These are phyloP conservation scores for Leucosporidium yakuticum DNA, from an alignment of 768 basidiomycete genomes.

Conservation along the genomic window DNA sequence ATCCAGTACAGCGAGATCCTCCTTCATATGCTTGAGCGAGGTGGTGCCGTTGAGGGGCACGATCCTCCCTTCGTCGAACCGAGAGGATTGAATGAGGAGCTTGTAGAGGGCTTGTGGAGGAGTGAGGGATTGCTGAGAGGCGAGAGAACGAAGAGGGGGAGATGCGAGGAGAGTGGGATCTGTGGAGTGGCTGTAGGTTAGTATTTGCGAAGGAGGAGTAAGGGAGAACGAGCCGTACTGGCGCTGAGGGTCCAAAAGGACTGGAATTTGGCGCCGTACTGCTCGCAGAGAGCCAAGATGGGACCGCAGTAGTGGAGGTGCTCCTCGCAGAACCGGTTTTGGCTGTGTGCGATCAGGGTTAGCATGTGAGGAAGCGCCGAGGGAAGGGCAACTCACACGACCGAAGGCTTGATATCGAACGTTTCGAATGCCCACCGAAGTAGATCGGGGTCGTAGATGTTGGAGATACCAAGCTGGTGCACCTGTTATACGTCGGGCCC, in stretches of 20 bases:
- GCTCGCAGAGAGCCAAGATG: constrained; percentile 60
- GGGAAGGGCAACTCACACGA: constrained; percentile 51
- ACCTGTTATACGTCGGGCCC: constrained; percentile 6
- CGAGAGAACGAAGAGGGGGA: constrained; percentile 52
- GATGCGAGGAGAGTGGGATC: constrained; percentile 50
- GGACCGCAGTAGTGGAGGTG: constrained; percentile 68
- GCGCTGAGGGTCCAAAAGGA: constrained; percentile 72
- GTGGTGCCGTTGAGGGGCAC: constrained; percentile 72
- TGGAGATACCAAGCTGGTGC: constrained; percentile 58
- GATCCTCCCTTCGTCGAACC: constrained; percentile 47
- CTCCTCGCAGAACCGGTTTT: constrained; percentile 72
- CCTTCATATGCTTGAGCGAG: constrained; percentile 59
- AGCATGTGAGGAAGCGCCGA: not conserved
- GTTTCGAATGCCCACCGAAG: constrained; percentile 54
- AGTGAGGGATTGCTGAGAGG: constrained; percentile 55
- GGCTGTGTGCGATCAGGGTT: not conserved
- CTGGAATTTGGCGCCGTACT: constrained; percentile 67
- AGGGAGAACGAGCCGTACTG: constrained; percentile 10
- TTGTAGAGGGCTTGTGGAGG: constrained; percentile 63
- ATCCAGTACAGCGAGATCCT: constrained; percentile 50
- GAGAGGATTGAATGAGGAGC: constrained; percentile 53
- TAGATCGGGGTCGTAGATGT: constrained; percentile 60
- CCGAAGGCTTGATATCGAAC: constrained; percentile 54
- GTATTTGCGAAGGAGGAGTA: not conserved
- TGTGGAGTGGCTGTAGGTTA: constrained; percentile 50